A percentile compares a stretch with the other conserved stretches of the same genome.
phyloP scores from a whole-genome alignment of 768 basidiomycete genomes.

The Punctularia strigosozonata region DNA sequence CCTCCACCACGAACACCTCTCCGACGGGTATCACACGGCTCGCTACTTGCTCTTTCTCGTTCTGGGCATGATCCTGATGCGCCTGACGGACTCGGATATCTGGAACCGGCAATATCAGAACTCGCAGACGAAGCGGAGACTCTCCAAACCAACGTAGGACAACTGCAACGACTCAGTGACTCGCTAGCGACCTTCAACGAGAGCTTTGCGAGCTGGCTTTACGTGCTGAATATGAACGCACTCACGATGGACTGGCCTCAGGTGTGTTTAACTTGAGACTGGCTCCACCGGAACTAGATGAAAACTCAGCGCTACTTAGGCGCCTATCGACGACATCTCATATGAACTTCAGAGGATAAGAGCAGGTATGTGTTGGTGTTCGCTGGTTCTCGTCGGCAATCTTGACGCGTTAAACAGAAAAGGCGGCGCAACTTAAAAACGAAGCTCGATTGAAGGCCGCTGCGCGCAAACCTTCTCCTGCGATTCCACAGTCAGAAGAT shows the following conservation, averaged over 20 bases:
- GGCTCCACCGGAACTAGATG: slow-evolving; percentile 5
- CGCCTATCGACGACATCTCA: too few relatives aligned
- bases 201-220: slow-evolving; percentile 83
- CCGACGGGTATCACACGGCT: slow-evolving; percentile 83
- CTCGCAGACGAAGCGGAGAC: slow-evolving; percentile 82
- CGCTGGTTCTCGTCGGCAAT: neutral
- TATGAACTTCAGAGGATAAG: slow-evolving; percentile 47
- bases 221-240: slow-evolving; percentile 90
- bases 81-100: slow-evolving; percentile 74
- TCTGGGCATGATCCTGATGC: slow-evolving; percentile 65
- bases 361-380: slow-evolving; percentile 33
- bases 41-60: slow-evolving; percentile 74
- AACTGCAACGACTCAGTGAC: slow-evolving; percentile 57
- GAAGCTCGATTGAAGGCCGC: slow-evolving; percentile 32
- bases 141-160: slow-evolving; percentile 64
- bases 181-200: slow-evolving; percentile 85
- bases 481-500: slow-evolving; percentile 15
- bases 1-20: slow-evolving; percentile 45
- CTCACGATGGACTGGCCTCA: slow-evolving; percentile 91
- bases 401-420: slow-evolving; percentile 27
- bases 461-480: slow-evolving; percentile 18
- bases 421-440: slow-evolving; percentile 44
- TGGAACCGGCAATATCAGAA: slow-evolving; percentile 76
- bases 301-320: too few relatives aligned
- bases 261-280: slow-evolving; percentile 25